Base-by-base conservation (phyloP, 345 rosid species). In the Euclidium syriacum region DNA sequence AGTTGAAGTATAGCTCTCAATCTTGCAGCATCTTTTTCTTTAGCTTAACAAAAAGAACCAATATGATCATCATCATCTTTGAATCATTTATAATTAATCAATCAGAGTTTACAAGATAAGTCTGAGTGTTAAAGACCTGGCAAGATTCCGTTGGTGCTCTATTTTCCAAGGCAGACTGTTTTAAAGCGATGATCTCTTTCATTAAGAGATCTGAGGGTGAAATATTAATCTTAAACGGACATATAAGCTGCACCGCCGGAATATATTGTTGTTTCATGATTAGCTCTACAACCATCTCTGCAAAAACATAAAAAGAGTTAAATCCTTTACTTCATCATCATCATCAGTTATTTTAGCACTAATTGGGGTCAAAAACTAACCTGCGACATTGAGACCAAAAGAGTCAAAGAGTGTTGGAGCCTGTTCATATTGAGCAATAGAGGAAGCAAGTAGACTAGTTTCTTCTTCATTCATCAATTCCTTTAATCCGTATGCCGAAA, bases 1-100 rank as follows among this genome's bases (percentile, higher is more conserved):
- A 67, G 42, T 29, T 57, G 41, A 57, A 67, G 58, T 67, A 57
- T 48, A 15, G 64, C 58, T 27, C 71, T 48, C 58, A 67, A 3
- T 38, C 50, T 67, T 56, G 42, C 41, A 20, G 7, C 58, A 47
- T 57, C 42, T 48, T 47, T 48, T 0, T 48, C 71, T 56, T 47
- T 56, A 27, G 19, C 64, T 57, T 56, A 12, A 48, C 6, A 19
- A 7, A 18, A 38, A 27, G 39, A 47, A 66, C 14, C 22, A n/a
- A n/a, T 44, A 27, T 14, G 22, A 16, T 22, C n/a, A n/a, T n/a
- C n/a, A n/a, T n/a, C 4, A 35, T 26, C 17, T 36, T 17, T 53
- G n/a, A 34, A n/a, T n/a, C n/a, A n/a, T n/a, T n/a, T n/a, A n/a
- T 24, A 32, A 55, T 2, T 47, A 12, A 50, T 5, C 8, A 46